Evolutionary conservation across 306 rosid species (phyloP).

Genomic region (Rosa chinensis): DNA sequence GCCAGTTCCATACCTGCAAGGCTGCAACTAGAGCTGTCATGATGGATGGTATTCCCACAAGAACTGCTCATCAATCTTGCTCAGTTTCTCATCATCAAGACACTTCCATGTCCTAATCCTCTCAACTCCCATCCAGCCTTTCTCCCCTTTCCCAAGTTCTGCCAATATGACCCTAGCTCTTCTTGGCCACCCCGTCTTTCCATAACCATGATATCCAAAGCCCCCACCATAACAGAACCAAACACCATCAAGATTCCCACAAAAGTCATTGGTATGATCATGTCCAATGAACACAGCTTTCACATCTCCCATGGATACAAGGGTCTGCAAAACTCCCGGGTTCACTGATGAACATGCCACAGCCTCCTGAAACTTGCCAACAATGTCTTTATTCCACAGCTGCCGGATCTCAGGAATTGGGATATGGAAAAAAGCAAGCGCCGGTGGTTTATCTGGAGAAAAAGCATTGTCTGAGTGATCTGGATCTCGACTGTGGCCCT

Average conservation of each 20-base stretch:
- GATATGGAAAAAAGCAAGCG: constrained; percentile 79
- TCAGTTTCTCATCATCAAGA: constrained; percentile 68
- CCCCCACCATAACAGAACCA: constrained; percentile 99
- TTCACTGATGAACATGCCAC: constrained; percentile 80
- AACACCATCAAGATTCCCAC: constrained; percentile 74
- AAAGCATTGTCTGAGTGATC: constrained; percentile 28
- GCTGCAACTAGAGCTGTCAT: not conserved
- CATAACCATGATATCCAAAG: constrained; percentile 90
- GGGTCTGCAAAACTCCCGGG: constrained; percentile 65
- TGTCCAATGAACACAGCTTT: constrained; percentile 94
- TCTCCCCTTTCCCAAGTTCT: constrained; percentile 60
- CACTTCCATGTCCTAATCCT: constrained; percentile 88
- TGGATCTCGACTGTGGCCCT: constrained; percentile 50
- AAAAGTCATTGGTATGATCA: constrained; percentile 84
- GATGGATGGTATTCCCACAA: constrained; percentile 48
- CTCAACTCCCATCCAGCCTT: constrained; percentile 60
- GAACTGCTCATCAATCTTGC: constrained; percentile 75
- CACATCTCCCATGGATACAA: constrained; percentile 74
- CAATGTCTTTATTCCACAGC: constrained; percentile 47
- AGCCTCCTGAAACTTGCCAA: constrained; percentile 73
- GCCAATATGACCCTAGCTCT: constrained; percentile 75
- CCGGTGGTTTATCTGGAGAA: constrained; percentile 32
- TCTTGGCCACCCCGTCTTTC: constrained; percentile 76
- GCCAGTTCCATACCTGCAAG: not conserved
- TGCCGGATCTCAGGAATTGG: constrained; percentile 81